Conservation (phyloP, 495 filamentous ascomycete genomes). For the Tuber melanosporum region DNA sequence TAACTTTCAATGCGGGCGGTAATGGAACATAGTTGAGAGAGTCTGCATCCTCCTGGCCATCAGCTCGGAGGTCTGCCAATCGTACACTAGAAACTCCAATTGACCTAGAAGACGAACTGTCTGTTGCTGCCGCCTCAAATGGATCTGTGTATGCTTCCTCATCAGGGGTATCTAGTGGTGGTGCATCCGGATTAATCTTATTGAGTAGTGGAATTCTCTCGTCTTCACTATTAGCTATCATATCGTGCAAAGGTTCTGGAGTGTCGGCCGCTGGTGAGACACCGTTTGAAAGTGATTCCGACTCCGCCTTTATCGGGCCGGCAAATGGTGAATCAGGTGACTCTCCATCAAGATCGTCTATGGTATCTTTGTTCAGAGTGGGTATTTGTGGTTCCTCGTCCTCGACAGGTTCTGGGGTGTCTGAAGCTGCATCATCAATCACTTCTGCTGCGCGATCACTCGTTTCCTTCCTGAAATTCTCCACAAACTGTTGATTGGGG, state of each 20-base stretch:
- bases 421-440: neutral
- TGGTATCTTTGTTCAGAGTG: conserved; percentile 4
- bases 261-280: conserved; percentile 8
- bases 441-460: neutral
- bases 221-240: neutral
- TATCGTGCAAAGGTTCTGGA: conserved; percentile 5
- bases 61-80: conserved; percentile 36
- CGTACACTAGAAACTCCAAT: conserved; percentile 36
- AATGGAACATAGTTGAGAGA: conserved; percentile 27
- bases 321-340: conserved; percentile 1
- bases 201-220: neutral
- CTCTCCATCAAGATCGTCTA: conserved; percentile 5
- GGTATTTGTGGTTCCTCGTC: neutral
- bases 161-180: conserved; percentile 8
- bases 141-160: conserved; percentile 33
- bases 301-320: conserved; percentile 14
- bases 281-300: conserved; percentile 7
- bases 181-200: neutral
- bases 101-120: conserved; percentile 19
- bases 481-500: neutral
- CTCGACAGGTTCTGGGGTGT: neutral
- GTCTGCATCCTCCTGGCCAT: conserved; percentile 30
- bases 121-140: conserved; percentile 28
- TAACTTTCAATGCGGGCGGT: conserved; percentile 17
- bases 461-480: neutral